Evolutionary conservation across 352 stramenopile species (phyloP).

Genomic region (Globisporangium mamillatum): DNA sequence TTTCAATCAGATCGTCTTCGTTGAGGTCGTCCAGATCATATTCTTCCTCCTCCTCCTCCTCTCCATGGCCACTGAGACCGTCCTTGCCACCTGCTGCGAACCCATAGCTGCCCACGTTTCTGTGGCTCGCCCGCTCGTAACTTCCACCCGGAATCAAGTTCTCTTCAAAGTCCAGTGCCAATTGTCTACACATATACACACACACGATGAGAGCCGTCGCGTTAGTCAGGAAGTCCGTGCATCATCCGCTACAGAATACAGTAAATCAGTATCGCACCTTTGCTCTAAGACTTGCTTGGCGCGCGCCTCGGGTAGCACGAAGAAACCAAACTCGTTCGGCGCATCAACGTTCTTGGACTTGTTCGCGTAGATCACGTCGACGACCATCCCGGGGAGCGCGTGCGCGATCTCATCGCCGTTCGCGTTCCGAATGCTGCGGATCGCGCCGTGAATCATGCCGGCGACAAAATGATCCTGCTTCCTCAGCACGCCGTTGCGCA

Average conservation of each 20-base stretch:
- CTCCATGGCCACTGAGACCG: background rate
- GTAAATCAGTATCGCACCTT: slow-evolving; percentile 28
- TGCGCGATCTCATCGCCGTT: slow-evolving; percentile 53
- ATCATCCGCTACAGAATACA: background rate
- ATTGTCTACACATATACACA: slow-evolving; percentile 36
- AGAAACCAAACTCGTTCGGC: slow-evolving; percentile 80
- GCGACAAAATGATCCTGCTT: slow-evolving; percentile 78
- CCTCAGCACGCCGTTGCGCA: slow-evolving; percentile 61
- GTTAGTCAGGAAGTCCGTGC: background rate
- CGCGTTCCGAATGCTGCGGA: slow-evolving; percentile 58
- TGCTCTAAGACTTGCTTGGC: slow-evolving; percentile 76
- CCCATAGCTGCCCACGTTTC: background rate
- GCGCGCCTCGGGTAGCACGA: slow-evolving; percentile 53
- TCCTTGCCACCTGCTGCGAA: background rate
- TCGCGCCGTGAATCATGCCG: slow-evolving; percentile 81
- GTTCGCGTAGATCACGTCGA: slow-evolving; percentile 80
- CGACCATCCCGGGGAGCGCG: slow-evolving; percentile 61
- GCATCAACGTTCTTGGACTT: slow-evolving; percentile 83
- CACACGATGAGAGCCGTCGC: background rate
- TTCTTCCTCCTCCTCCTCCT: slow-evolving; percentile 10
- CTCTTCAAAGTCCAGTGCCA: slow-evolving; percentile 71
- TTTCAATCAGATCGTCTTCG: slow-evolving; percentile 41
- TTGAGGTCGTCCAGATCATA: slow-evolving; percentile 28
- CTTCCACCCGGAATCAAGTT: slow-evolving; percentile 33
- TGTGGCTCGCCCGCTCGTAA: slow-evolving; percentile 14